phyloP scores from a whole-genome alignment of 495 filamentous ascomycete genomes.

The Geoglossum glabrum region DNA sequence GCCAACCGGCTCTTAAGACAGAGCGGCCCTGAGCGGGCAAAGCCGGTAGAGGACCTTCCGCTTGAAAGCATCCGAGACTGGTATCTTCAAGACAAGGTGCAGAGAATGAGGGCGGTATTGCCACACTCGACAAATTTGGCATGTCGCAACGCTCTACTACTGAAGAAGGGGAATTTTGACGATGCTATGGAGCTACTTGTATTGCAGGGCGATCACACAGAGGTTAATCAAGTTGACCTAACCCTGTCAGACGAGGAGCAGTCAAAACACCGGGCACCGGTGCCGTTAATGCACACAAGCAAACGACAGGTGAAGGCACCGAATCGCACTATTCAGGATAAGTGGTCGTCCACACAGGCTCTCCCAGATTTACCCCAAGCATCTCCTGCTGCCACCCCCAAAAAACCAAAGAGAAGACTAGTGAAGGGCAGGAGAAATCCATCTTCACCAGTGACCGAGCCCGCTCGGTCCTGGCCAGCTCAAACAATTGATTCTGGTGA shows the following conservation, averaged over 20 bases:
- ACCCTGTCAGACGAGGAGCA: slow-evolving; percentile 21
- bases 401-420: slow-evolving; percentile 11
- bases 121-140: slow-evolving; percentile 28
- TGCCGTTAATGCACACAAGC: not conserved
- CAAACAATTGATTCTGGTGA: slow-evolving; percentile 25
- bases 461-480: slow-evolving; percentile 2
- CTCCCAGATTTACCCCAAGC: not conserved
- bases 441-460: slow-evolving; percentile 16
- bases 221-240: slow-evolving; percentile 16
- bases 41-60: slow-evolving; percentile 22
- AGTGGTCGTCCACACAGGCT: slow-evolving; percentile 27
- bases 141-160: slow-evolving; percentile 32
- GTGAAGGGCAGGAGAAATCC: slow-evolving; percentile 13
- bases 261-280: not conserved
- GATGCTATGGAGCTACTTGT: slow-evolving; percentile 34
- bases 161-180: slow-evolving; percentile 33
- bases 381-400: slow-evolving; percentile 4
- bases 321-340: slow-evolving; percentile 35
- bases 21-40: slow-evolving; percentile 34
- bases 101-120: slow-evolving; percentile 31
- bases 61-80: slow-evolving; percentile 36
- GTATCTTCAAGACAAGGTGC: slow-evolving; percentile 31
- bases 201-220: slow-evolving; percentile 11
- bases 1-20: slow-evolving; percentile 21
- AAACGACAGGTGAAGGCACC: slow-evolving; percentile 30